A percentile compares a stretch with the other conserved stretches of the same genome.
These are phyloP conservation scores for Salix caprea DNA, from an alignment of 345 rosid species.

Conservation along the genomic window DNA sequence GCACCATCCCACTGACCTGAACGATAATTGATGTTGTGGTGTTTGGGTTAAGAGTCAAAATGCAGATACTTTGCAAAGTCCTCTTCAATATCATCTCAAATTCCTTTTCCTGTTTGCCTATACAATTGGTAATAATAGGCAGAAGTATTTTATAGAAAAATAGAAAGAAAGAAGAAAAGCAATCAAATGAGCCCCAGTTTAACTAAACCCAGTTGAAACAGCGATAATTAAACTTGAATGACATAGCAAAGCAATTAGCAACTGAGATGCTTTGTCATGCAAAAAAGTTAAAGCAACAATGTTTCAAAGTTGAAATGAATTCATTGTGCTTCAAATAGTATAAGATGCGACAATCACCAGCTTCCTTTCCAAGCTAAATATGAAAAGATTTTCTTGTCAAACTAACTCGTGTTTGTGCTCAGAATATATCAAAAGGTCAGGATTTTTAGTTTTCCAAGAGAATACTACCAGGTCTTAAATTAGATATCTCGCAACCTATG, in stretches of 20 bases:
- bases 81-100: constrained; percentile 76
- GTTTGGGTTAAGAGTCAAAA: constrained; percentile 74
- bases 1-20: constrained; percentile 41
- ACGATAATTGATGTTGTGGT: constrained; percentile 79
- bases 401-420: no score
- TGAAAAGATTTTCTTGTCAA: no score
- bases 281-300: no score
- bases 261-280: neutral
- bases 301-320: no score
- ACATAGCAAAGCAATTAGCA: neutral
- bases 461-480: no score
- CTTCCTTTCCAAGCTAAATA: neutral
- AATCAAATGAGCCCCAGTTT: neutral
- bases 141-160: neutral
- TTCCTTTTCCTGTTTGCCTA: constrained; percentile 76
- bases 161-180: neutral
- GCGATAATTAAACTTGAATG: neutral
- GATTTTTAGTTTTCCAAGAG: no score
- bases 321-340: neutral
- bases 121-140: neutral
- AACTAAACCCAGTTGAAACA: neutral
- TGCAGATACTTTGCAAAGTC: constrained; percentile 80
- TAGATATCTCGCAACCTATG: no score
- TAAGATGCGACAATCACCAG: neutral
- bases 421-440: no score